Conservation (phyloP, 805 yeast species). For the Blastobotrys terrestris region DNA sequence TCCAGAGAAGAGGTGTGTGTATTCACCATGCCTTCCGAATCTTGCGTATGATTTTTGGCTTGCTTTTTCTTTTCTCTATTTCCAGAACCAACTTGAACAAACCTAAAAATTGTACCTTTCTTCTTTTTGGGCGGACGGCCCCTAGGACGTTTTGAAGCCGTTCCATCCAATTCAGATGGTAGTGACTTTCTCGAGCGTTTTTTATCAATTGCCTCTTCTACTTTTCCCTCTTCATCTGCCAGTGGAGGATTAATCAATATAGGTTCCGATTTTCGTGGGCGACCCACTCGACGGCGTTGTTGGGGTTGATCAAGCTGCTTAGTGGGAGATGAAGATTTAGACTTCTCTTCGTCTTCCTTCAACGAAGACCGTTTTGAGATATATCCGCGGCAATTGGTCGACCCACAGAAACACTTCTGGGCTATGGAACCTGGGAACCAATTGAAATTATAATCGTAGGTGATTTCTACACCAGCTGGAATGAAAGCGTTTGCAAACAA, state of each 20-base stretch:
- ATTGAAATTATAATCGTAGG: slow-evolving; percentile 45
- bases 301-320: neutral
- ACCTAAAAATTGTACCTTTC: neutral
- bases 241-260: neutral
- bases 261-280: neutral
- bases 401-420: slow-evolving; percentile 41
- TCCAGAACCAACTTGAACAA: neutral
- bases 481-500: slow-evolving; percentile 40
- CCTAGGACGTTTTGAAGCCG: neutral
- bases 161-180: neutral
- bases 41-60: neutral
- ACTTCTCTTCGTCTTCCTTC: neutral
- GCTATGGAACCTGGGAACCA: slow-evolving; percentile 40
- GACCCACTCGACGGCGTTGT: neutral
- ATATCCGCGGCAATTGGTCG: slow-evolving; percentile 36
- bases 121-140: neutral
- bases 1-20: neutral
- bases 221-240: neutral
- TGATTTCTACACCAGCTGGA: slow-evolving; percentile 38
- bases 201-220: neutral
- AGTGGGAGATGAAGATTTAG: neutral
- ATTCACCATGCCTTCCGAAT: neutral
- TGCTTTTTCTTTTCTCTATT: neutral
- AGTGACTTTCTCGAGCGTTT: neutral
- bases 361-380: slow-evolving; percentile 14